Conservation (phyloP, 306 rosid genomes). For the Vigna mungo region DNA sequence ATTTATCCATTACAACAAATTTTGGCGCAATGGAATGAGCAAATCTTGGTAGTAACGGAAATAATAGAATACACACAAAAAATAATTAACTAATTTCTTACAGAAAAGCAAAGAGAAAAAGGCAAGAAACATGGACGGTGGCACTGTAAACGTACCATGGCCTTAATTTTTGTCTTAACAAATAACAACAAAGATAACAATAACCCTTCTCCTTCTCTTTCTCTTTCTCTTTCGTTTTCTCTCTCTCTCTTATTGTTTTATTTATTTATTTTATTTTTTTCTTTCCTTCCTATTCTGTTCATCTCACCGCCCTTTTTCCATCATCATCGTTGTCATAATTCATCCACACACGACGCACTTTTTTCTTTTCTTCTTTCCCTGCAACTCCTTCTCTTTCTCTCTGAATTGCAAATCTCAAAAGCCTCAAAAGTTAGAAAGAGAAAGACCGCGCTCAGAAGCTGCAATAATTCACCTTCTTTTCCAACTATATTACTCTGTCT, state of each 20-base stretch:
- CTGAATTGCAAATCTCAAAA: constrained; percentile 58
- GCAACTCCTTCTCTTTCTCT: constrained; percentile 42
- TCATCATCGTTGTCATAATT: constrained; percentile 47
- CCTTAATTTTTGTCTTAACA: constrained; percentile 35
- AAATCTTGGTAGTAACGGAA: neutral
- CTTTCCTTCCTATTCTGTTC: constrained; percentile 1
- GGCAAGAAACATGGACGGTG: constrained; percentile 52
- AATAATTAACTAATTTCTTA: neutral
- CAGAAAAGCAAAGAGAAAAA: constrained; percentile 2
- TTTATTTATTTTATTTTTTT: constrained; percentile 16
- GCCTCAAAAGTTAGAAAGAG: constrained; percentile 71
- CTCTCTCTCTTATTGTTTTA: constrained; percentile 29
- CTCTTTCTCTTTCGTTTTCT: neutral
- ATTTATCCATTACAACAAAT: neutral
- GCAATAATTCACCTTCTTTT: constrained; percentile 70
- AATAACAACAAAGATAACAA: constrained; percentile 22
- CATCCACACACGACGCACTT: constrained; percentile 41
- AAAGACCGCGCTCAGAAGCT: constrained; percentile 37
- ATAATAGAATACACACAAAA: neutral
- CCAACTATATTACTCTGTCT: constrained; percentile 43
- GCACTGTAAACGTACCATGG: constrained; percentile 61
- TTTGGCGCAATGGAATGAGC: neutral
- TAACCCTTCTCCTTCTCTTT: neutral
- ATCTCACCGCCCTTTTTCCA: constrained; percentile 43
- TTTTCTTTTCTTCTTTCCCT: constrained; percentile 34